Evolutionary conservation across 1,284 basidiomycete species (phyloP), one percentile per base, ranked within the genome.

Genomic region (Apiotrichum gamsii): DNA sequence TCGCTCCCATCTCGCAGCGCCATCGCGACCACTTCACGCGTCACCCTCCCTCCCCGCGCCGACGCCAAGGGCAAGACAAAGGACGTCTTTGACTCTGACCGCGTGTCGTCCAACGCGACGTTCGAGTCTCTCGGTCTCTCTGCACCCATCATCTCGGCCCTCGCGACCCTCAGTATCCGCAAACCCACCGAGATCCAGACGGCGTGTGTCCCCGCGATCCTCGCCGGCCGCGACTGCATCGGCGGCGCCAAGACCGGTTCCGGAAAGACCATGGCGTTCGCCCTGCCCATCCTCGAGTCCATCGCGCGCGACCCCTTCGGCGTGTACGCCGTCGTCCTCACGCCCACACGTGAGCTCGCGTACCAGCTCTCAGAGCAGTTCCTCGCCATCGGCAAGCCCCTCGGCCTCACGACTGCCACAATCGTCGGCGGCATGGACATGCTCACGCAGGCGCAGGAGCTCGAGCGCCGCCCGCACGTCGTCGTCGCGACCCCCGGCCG

Each of bases 371-470:
- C 90, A 1, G 93, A 97, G 61, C 94, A 98, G 69, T 96, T 98
- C 67, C 82, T 85, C 1, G 93, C 93, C 0, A 78, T 98, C 1
- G 95, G 94, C 19, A 78, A 81, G 21, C 78, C 88, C 3, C 72
- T 94, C 42, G 88, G 84, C 59, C 73, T 90, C 41, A 82, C 82
- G 20, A 95, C 90, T 16, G 81, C 85, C 8, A 88, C 97, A 3
- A 78, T 98, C 18, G 90, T 98, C 3, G 95, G 95, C 9, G 95
- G 95, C 4, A 93, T 98, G 89, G 95, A 99, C 64, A 95, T 96
- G 86, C 90, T 96, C 77, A 72, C 82, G 8, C 95, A 99, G 69
- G 89, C 94, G 0, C 76, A 89, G 25, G 90, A 94, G 64, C 80
- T 99, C 5, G 79, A 80, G 3, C 79, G 82, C 56, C 80, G 88